Evolutionary conservation across 805 yeast genomes (phyloP).

Genomic region (Yarrowia phangngaensis): DNA sequence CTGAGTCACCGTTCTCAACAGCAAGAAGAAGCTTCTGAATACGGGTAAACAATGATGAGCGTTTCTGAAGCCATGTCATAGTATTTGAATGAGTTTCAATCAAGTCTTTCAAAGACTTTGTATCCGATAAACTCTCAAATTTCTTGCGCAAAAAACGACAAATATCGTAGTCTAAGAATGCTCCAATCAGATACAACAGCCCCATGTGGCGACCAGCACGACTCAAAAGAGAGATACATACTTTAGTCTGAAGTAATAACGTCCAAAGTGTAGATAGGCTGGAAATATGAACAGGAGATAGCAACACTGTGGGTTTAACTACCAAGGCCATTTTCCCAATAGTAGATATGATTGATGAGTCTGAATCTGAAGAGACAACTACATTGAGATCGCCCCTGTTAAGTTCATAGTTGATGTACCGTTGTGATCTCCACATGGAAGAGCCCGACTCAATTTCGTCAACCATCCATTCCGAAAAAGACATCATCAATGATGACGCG

Average conservation of each 20-base stretch:
- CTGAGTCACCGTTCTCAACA: conserved; percentile 1
- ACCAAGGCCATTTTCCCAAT: neutral
- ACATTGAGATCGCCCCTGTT: neutral
- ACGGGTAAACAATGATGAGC: neutral
- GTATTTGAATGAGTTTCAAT: neutral
- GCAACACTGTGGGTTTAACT: conserved; percentile 1
- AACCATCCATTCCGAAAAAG: conserved; percentile 14
- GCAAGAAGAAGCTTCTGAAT: conserved; percentile 5
- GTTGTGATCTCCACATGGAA: conserved; percentile 6
- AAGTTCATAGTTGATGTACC: conserved; percentile 16
- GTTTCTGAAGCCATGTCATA: conserved; percentile 6
- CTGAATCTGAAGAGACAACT: neutral
- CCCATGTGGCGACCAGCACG: no score
- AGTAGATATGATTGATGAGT: neutral
- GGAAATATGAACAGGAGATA: neutral
- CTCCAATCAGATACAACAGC: neutral
- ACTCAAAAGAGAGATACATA: neutral
- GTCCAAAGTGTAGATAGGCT: conserved; percentile 1
- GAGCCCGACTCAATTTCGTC: conserved; percentile 3
- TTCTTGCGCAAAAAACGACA: neutral
- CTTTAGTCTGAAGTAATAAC: neutral
- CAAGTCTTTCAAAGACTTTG: neutral
- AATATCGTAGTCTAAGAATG: conserved; percentile 6
- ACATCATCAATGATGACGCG: neutral
- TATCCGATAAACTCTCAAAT: neutral